Percentiles rank a stretch among this genome's conserved stretches.
Evolutionary conservation across 306 rosid genomes (phyloP).

Genomic region (Citrullus mucosospermus): DNA sequence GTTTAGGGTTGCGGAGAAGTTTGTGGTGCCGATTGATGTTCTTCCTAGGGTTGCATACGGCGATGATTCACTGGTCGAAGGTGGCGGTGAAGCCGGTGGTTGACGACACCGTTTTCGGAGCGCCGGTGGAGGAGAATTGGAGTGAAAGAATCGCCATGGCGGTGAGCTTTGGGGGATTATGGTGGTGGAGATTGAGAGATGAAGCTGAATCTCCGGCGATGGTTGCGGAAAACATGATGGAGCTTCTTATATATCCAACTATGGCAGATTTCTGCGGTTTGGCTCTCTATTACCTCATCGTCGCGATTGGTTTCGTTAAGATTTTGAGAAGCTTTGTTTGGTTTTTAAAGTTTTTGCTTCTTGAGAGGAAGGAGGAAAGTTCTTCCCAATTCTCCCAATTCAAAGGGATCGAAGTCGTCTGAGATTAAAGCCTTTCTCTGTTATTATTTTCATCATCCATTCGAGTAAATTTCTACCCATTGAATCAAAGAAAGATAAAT

Average conservation of each 20-base stretch:
- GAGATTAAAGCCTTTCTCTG: neutral
- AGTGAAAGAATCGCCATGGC: constrained; percentile 38
- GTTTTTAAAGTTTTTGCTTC: constrained; percentile 23
- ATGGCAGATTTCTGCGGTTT: constrained; percentile 42
- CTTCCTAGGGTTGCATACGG: constrained; percentile 66
- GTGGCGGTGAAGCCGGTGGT: constrained; percentile 77
- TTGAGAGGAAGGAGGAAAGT: constrained; percentile 12
- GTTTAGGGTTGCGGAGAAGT: constrained; percentile 16
- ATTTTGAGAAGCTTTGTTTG: constrained; percentile 33
- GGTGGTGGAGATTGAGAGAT: constrained; percentile 82
- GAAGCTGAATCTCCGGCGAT: constrained; percentile 56
- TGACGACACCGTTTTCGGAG: constrained; percentile 56
- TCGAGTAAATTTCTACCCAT: neutral
- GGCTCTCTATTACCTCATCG: constrained; percentile 55
- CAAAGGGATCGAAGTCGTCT: neutral
- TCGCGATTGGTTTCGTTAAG: constrained; percentile 55
- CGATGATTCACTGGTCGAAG: constrained; percentile 55
- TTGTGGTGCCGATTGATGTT: constrained; percentile 34
- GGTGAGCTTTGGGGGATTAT: constrained; percentile 35
- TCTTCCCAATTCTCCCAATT: constrained; percentile 1
- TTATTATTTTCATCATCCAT: neutral
- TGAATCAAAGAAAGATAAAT: neutral
- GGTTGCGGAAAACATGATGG: constrained; percentile 40
- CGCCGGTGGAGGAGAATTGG: constrained; percentile 32
- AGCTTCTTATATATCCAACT: constrained; percentile 32